These are phyloP conservation scores for Peronospora belbahrii DNA, from an alignment of 352 stramenopile genomes.

Conservation along the genomic window DNA sequence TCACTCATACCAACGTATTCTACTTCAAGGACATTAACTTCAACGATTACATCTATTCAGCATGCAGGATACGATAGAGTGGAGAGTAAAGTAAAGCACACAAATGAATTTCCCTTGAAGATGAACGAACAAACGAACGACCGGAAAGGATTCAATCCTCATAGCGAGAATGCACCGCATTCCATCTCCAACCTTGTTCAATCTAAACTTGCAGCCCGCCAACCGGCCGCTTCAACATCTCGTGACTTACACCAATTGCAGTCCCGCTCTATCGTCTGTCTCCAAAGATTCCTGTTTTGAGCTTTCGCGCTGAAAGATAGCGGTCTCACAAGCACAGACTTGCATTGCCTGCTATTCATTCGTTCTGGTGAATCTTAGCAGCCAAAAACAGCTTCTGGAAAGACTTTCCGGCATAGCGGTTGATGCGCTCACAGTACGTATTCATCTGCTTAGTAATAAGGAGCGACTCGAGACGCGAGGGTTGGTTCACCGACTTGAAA, in stretches of 20 bases:
- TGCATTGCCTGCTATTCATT: slow-evolving; percentile 29
- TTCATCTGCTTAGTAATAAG: slow-evolving; percentile 90
- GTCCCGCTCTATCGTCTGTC: slow-evolving; percentile 9
- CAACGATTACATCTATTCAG: slow-evolving; percentile 1
- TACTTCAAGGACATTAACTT: no score
- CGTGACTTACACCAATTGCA: slow-evolving; percentile 8
- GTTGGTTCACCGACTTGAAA: slow-evolving; percentile 84
- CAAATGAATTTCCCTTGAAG: slow-evolving; percentile 25
- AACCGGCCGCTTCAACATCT: slow-evolving; percentile 13
- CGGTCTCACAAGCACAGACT: slow-evolving; percentile 15
- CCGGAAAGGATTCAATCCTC: slow-evolving; percentile 18
- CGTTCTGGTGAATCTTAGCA: slow-evolving; percentile 81
- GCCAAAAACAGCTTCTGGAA: slow-evolving; percentile 90
- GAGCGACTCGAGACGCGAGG: slow-evolving; percentile 81
- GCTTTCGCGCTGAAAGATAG: slow-evolving; percentile 5
- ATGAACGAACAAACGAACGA: slow-evolving; percentile 19
- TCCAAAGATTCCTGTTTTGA: slow-evolving; percentile 8
- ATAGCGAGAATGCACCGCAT: slow-evolving; percentile 23
- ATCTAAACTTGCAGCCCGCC: slow-evolving; percentile 17
- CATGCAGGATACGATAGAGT: not conserved
- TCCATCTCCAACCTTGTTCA: slow-evolving; percentile 32
- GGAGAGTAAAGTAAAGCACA: slow-evolving; percentile 16
- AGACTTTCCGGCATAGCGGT: slow-evolving; percentile 84
- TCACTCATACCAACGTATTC: no score
- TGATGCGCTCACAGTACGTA: slow-evolving; percentile 90